Evolutionary conservation across 108 stramenopile genomes (phyloP).

Genomic region (Asterionellopsis glacialis): DNA sequence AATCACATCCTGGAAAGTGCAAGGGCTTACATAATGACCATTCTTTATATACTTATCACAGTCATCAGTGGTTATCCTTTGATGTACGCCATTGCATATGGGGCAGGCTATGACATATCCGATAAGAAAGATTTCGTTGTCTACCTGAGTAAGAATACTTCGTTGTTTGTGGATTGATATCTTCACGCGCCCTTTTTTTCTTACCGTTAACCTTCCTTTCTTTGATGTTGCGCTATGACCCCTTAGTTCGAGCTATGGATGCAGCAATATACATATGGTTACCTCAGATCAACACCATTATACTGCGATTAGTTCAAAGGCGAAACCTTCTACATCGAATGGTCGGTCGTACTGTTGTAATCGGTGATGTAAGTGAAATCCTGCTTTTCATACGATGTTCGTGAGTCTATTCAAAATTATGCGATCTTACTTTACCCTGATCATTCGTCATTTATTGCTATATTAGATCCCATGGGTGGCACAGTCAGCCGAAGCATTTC

Average conservation of each 20-base stretch:
- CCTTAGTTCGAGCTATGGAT: constrained; percentile 48
- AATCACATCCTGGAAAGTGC: constrained; percentile 61
- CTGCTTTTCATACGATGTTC: no score
- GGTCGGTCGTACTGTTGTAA: constrained; percentile 77
- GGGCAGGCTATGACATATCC: constrained; percentile 21
- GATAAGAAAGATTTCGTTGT: background rate
- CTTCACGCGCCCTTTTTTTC: background rate
- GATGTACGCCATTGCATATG: constrained; percentile 37
- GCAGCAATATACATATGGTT: constrained; percentile 71
- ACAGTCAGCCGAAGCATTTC: constrained; percentile 74
- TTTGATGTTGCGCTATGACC: background rate
- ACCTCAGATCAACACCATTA: constrained; percentile 61
- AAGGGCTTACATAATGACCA: constrained; percentile 57
- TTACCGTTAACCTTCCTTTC: background rate
- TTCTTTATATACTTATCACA: constrained; percentile 58
- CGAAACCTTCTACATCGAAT: constrained; percentile 66
- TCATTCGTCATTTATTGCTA: constrained; percentile 15
- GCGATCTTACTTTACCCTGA: background rate
- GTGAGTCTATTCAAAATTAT: background rate
- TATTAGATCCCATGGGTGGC: constrained; percentile 52
- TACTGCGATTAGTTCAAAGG: constrained; percentile 55
- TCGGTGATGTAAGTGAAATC: constrained; percentile 75
- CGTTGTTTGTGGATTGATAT: background rate
- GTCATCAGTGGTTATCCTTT: constrained; percentile 61
- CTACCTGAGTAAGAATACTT: background rate